Percentiles rank a stretch among this genome's conserved stretches.
Evolutionary conservation across 306 rosid species (phyloP).

Genomic region (Oxytropis ochrocephala): DNA sequence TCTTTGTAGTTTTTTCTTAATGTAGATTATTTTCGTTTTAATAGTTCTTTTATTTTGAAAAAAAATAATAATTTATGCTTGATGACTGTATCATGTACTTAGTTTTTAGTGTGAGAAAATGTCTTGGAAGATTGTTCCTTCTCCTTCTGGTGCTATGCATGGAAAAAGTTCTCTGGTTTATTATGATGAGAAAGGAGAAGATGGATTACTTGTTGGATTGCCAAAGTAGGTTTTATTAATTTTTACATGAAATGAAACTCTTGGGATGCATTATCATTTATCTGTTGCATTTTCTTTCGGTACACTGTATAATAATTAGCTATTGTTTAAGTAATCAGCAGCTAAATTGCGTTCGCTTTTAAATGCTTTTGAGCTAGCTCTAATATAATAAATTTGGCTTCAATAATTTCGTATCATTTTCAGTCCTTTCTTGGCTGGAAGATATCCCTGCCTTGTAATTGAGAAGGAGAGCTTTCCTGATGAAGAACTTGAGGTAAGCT

Average conservation of each 20-base stretch:
- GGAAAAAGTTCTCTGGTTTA: constrained; percentile 80
- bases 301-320: not conserved
- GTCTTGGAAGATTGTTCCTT: constrained; percentile 52
- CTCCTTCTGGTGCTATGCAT: constrained; percentile 84
- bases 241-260: not conserved
- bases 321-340: not conserved
- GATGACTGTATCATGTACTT: not conserved
- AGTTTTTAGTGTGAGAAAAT: not conserved
- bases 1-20: not conserved
- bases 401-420: not conserved
- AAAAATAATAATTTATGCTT: not conserved
- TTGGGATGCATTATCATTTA: not conserved
- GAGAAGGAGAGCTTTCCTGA: constrained; percentile 83
- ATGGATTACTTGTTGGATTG: constrained; percentile 71
- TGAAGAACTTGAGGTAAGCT: constrained; percentile 76
- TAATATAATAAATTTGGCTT: not conserved
- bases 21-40: not conserved
- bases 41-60: not conserved
- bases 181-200: constrained; percentile 80
- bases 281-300: not conserved
- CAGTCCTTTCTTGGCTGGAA: constrained; percentile 90
- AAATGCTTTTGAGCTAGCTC: not conserved
- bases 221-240: constrained; percentile 44
- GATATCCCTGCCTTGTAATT: constrained; percentile 95
- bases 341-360: not conserved